Evolutionary conservation across 2,329 filamentous ascomycete species (phyloP).

Genomic region (Gliomastix tumulicola): DNA sequence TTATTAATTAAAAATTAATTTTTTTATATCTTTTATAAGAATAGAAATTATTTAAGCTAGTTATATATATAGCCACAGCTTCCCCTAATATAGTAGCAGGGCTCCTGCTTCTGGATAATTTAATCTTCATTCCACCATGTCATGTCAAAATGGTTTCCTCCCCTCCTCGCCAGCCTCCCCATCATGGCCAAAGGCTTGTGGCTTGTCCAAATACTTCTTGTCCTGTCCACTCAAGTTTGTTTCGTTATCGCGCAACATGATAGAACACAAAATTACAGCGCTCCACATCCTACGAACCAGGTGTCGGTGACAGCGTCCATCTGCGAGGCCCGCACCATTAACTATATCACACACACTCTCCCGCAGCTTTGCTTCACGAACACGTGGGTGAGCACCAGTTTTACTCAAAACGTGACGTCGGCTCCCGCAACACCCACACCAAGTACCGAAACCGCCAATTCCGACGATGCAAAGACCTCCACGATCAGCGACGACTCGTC

Average conservation of each 20-base stretch:
- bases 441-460: constrained; percentile 1
- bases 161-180: no score
- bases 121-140: no score
- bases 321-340: constrained; percentile 60
- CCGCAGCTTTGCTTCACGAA: constrained; percentile 69
- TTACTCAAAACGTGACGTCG: constrained; percentile 5
- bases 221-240: background rate
- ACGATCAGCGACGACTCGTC: background rate
- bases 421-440: background rate
- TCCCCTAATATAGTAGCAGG: no score
- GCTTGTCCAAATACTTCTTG: background rate
- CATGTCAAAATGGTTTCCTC: constrained; percentile 1
- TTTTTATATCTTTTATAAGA: background rate
- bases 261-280: background rate
- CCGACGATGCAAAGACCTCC: constrained; percentile 1
- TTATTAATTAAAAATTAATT: background rate
- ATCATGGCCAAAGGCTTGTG: background rate
- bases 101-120: no score
- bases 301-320: background rate
- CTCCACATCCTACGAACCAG: background rate
- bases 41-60: background rate
- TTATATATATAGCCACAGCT: constrained; percentile 1
- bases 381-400: constrained; percentile 37
- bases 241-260: background rate
- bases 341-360: constrained; percentile 74